A percentile compares a stretch with the other conserved stretches of the same genome.
These are phyloP conservation scores for Gossypium australe DNA, from an alignment of 345 rosid species.

Conservation along the genomic window DNA sequence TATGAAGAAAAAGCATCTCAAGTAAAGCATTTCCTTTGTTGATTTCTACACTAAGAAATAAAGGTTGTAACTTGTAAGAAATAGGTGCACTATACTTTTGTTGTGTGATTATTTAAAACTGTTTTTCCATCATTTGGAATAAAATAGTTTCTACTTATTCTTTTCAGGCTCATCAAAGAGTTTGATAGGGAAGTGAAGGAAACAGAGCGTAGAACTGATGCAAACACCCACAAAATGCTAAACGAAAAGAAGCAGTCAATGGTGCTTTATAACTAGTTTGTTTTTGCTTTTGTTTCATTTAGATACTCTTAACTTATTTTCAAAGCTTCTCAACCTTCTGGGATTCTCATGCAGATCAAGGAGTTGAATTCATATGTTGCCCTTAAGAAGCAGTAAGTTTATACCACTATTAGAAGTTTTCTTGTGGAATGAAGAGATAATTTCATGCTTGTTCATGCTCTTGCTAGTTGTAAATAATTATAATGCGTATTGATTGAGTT, in stretches of 20 bases:
- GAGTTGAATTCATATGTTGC: slow-evolving; percentile 82
- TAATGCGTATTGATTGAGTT: not conserved
- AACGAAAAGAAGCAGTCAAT: slow-evolving; percentile 84
- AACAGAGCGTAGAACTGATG: slow-evolving; percentile 58
- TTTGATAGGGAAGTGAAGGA: slow-evolving; percentile 81
- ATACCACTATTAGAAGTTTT: not conserved
- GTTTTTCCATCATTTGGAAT: not conserved
- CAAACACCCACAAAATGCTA: slow-evolving; percentile 56
- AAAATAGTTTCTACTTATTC: slow-evolving; percentile 9
- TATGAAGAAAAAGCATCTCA: not conserved
- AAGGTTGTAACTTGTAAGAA: not conserved
- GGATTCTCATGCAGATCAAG: slow-evolving; percentile 50
- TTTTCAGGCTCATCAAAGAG: slow-evolving; percentile 85
- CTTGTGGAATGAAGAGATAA: not conserved
- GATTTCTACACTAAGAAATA: not conserved
- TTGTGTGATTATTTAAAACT: not conserved
- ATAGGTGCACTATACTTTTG: not conserved
- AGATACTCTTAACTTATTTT: not conserved
- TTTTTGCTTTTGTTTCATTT: not conserved
- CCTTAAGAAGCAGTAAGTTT: slow-evolving; percentile 68
- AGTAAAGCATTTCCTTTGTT: not conserved
- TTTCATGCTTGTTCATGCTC: not conserved
- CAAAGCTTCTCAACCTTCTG: slow-evolving; percentile 18
- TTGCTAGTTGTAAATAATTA: not conserved
- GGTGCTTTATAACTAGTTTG: slow-evolving; percentile 31